phyloP scores from a whole-genome alignment of 768 basidiomycete genomes.

The Boletus huronensis region DNA sequence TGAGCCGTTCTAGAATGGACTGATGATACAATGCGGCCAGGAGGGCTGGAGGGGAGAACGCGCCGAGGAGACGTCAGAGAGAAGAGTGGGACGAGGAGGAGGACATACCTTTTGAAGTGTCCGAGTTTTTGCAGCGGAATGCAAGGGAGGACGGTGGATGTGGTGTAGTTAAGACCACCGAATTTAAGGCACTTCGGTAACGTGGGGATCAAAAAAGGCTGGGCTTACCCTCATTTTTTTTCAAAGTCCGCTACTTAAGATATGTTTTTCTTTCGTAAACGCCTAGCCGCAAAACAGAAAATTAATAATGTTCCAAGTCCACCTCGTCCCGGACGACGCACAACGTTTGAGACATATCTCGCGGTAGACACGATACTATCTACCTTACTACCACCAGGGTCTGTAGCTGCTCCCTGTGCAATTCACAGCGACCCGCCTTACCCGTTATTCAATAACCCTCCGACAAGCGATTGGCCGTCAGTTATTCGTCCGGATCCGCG shows the following conservation, averaged over 20 bases:
- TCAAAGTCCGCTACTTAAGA: slow-evolving; percentile 30
- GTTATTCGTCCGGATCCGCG: slow-evolving; percentile 15
- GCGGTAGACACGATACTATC: background rate
- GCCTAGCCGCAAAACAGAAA: slow-evolving; percentile 17
- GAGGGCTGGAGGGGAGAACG: slow-evolving; percentile 36
- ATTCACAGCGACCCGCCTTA: background rate
- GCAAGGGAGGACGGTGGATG: slow-evolving; percentile 31
- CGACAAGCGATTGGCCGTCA: slow-evolving; percentile 7
- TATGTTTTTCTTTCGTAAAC: slow-evolving; percentile 27
- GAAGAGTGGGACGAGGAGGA: slow-evolving; percentile 14
- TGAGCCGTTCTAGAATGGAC: slow-evolving; percentile 72
- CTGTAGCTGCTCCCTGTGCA: background rate
- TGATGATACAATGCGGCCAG: slow-evolving; percentile 78
- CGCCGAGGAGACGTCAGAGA: slow-evolving; percentile 16
- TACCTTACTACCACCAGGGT: background rate
- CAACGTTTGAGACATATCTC: background rate
- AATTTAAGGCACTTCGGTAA: slow-evolving; percentile 42
- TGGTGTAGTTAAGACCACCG: slow-evolving; percentile 32
- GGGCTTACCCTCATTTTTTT: slow-evolving; percentile 35
- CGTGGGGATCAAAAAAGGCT: slow-evolving; percentile 38
- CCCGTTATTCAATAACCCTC: background rate
- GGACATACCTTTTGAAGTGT: slow-evolving; percentile 44
- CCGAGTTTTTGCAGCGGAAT: slow-evolving; percentile 29
- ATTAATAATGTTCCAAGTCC: background rate
- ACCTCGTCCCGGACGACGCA: background rate